phyloP scores from a whole-genome alignment of 768 basidiomycete species.

The Boletus barrowsii region DNA sequence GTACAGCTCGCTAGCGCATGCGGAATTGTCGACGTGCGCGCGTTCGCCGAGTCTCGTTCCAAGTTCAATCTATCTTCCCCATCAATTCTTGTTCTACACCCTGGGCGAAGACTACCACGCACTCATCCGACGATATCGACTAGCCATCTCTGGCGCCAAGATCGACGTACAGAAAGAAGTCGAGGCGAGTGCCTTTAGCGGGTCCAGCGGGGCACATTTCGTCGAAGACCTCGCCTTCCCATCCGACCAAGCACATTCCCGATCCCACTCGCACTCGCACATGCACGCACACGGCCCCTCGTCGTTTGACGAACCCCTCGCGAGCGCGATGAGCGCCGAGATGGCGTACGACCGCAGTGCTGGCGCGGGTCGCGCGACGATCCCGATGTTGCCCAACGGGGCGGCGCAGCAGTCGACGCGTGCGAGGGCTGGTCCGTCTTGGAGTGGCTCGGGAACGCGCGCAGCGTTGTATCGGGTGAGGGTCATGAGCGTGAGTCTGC shows the following conservation, averaged over 20 bases:
- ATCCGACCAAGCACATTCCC: slow-evolving; percentile 2
- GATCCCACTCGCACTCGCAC: slow-evolving; percentile 17
- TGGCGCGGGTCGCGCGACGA: slow-evolving; percentile 34
- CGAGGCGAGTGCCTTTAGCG: slow-evolving; percentile 54
- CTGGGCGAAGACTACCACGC: slow-evolving; percentile 79
- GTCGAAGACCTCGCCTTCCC: slow-evolving; percentile 19
- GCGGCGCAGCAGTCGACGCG: slow-evolving; percentile 19
- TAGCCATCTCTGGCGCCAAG: slow-evolving; percentile 54
- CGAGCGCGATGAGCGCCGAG: slow-evolving; percentile 64
- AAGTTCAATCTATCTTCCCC: slow-evolving; percentile 74
- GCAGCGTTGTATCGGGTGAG: slow-evolving; percentile 13
- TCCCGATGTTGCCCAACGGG: slow-evolving; percentile 86
- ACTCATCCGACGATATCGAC: slow-evolving; percentile 60
- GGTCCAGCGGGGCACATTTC: slow-evolving; percentile 21
- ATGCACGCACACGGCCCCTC: slow-evolving; percentile 44
- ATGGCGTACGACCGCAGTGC: slow-evolving; percentile 47
- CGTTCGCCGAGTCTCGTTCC: slow-evolving; percentile 48
- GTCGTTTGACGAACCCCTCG: slow-evolving; percentile 69
- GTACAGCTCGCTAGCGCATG: too few relatives aligned
- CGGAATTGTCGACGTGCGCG: too few relatives aligned
- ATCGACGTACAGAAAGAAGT: slow-evolving; percentile 74
- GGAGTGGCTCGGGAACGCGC: slow-evolving; percentile 14
- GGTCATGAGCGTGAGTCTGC: neutral
- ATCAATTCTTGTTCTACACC: slow-evolving; percentile 80
- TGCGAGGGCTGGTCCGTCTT: slow-evolving; percentile 7